Base-by-base conservation (phyloP, 805 yeast genomes). In the Saccharomycopsis microspora region DNA sequence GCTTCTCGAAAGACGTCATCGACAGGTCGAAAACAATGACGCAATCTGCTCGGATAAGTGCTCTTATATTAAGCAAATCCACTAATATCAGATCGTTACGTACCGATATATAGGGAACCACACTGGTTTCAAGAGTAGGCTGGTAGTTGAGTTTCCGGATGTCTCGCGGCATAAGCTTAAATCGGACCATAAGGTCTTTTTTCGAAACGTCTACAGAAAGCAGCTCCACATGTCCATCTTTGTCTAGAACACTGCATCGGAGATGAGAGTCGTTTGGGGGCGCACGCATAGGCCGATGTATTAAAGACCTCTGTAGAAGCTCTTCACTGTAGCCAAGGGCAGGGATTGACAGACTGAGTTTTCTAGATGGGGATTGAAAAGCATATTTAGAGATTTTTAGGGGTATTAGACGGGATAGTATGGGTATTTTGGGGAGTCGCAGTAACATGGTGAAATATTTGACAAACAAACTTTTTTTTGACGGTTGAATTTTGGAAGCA, bases 31-130 rank as follows among this genome's bases (percentile, higher is more conserved):
- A 93, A 1, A 93, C 74, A 65, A 85, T 73, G 6, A 93, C 94
- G 53, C 73, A 68, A 57, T 90, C 86, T 39, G 76, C 72, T 57
- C 83, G 85, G n/a, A 93, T 77, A 42, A 93, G 70, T 1, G 97
- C 97, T 55, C 93, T 83, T 44, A 93, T 87, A 60, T 89, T 93
- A 37, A 93, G 66, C 58, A 93, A 64, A 60, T 88, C 89, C 43
- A 93, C 78, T 46, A 93, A 67, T 19, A 90, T 84, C 45, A 94
- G 82, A 57, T 78, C 77, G 36, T 78, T 72, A 50, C 97, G 73
- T 28, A 88, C 87, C 51, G 89, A 80, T 42, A 93, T 82, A 19
- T 87, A 78, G 0, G 98, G 98, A 3, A 89, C 89, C 27, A 90
- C 85, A 62, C 87, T 95, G 39, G 82, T 71, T 30, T 80, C 71